Evolutionary conservation across 2,329 filamentous ascomycete genomes (phyloP), one percentile per base, ranked within the genome.

Genomic region (Xylariales sp.): DNA sequence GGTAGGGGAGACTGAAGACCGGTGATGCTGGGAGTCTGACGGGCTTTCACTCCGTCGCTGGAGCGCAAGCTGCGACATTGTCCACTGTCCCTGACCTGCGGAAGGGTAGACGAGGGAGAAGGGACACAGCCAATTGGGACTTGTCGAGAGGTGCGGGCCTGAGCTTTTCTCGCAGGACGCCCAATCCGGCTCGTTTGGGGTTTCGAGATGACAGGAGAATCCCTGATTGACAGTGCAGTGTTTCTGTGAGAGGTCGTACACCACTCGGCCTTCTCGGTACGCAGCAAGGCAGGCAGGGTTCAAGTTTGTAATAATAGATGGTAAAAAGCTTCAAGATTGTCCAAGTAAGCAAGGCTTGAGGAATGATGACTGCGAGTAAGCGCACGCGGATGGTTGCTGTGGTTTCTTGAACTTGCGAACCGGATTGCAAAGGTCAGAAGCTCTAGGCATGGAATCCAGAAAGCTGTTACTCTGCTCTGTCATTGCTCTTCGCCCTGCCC

Each of bases 61-160:
- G 62, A 65, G 64, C 60, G 65, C 64, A 66, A 68, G 67, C 63
- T 74, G 72, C 64, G 71, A 72, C 71, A 75, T 74, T 66, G 64
- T 70, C 61, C 60, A 59, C 66, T 63, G 65, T 65, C 62, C 63
- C 20, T 22, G 46, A 44, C 31, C 42, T 47, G 57, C 43, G 49
- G 46, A 39, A 46, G 38, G 40, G 46, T 46, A 46, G 46, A 46
- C 44, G 43, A 31, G 41, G 50, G 38, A 40, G 48, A 43, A 31
- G 41, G 50, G 38, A 40, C 48, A 47, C 50, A 51, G 49, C 55
- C 55, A 60, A 57, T 62, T 52, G 54, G 49, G 44, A 47, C 44
- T 46, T 11, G 35, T n/a, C 9, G 40, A n/a, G 32, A 39, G 34
- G 6, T 22, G 45, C 46, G 49, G 58, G 59, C 59, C 60, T 59